A percentile compares a stretch with the other conserved stretches of the same genome.
Conservation (phyloP, 1,139 yeast genomes). For the Yamadazyma dushanensis region DNA sequence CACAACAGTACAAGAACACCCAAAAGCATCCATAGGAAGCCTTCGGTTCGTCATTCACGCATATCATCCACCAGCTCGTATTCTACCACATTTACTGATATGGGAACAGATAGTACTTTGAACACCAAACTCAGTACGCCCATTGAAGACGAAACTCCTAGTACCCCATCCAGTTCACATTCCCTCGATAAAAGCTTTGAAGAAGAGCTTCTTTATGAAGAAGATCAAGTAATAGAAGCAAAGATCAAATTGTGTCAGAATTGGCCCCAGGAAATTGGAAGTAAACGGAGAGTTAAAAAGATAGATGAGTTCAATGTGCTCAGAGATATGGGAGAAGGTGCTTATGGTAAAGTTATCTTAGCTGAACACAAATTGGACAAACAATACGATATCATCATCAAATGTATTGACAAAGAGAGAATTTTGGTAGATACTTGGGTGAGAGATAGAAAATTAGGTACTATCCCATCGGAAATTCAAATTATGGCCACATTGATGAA, state of each 20-base stretch:
- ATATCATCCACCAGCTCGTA: slow-evolving; percentile 6
- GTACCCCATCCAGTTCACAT: neutral
- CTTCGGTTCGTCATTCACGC: slow-evolving; percentile 2
- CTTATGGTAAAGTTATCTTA: slow-evolving; percentile 88
- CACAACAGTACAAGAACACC: slow-evolving; percentile 36
- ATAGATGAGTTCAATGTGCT: slow-evolving; percentile 68
- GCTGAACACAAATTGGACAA: slow-evolving; percentile 69
- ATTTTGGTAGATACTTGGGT: slow-evolving; percentile 98
- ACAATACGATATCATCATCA: slow-evolving; percentile 69
- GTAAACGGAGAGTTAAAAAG: slow-evolving; percentile 61
- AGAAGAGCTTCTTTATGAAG: slow-evolving; percentile 41
- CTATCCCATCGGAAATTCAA: slow-evolving; percentile 93
- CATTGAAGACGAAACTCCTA: neutral
- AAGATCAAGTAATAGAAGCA: slow-evolving; percentile 41
- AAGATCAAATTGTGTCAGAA: slow-evolving; percentile 34
- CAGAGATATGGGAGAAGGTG: slow-evolving; percentile 92
- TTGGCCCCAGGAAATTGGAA: slow-evolving; percentile 64
- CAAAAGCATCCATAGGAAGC: slow-evolving; percentile 4
- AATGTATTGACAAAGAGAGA: slow-evolving; percentile 87
- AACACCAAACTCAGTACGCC: slow-evolving; percentile 3
- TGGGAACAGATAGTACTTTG: slow-evolving; percentile 1
- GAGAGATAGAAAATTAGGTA: slow-evolving; percentile 84
- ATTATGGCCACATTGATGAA: slow-evolving; percentile 77
- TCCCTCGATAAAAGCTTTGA: slow-evolving; percentile 21
- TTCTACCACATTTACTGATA: slow-evolving; percentile 1